Base-by-base conservation (phyloP, 2,329 filamentous ascomycete species). In the Graphilbum ipis-grandicollis region DNA sequence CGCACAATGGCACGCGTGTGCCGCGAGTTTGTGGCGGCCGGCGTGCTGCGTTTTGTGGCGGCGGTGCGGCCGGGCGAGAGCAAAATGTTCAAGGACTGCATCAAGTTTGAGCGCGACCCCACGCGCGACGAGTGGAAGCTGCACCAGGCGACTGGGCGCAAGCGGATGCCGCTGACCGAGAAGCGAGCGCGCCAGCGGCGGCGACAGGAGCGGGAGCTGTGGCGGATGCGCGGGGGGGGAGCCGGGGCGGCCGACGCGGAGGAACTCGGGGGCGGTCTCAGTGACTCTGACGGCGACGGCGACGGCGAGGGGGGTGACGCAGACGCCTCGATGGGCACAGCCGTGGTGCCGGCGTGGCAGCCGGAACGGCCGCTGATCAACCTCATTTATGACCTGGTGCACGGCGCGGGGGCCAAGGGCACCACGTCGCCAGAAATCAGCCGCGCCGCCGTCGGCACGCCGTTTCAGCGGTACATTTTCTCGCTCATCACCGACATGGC, bases 1-100 rank as follows among this genome's bases (percentile, higher is more conserved):
- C 70, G 68, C 44, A 65, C 66, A 7, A 52, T 72, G 30, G 66
- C 71, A 8, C 71, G 70, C 45, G 65, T 66, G 13, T 70, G 66
- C 33, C 63, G 72, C 14, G 70, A 69, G 45, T 61, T 75, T 41
- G 68, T 68, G 18, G 59, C 62, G 19, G 56, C 65, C 33, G 71
- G 70, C 6, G 60, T 67, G 21, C 57, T 73, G 17, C 62, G 64
- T 33, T 74, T 71, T 43, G 66, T 71, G 3, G 68, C 68, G 4
- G 70, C 69, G 5, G 64, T 62, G 28, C 63, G 71, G 10, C 57
- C 60, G 14, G 59, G 62, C 25, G 52, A 52, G 19, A 54, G 50
- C 39, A 62, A 62, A 38, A 55, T 75, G 6, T 74, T 68, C 54
- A 73, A 71, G 44, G 70, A 75, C 44, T 76, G 72, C 44, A 59